A percentile compares a stretch with the other conserved stretches of the same genome.
Conservation (phyloP, 2,329 filamentous ascomycete genomes). For the Phialophora tarda region DNA sequence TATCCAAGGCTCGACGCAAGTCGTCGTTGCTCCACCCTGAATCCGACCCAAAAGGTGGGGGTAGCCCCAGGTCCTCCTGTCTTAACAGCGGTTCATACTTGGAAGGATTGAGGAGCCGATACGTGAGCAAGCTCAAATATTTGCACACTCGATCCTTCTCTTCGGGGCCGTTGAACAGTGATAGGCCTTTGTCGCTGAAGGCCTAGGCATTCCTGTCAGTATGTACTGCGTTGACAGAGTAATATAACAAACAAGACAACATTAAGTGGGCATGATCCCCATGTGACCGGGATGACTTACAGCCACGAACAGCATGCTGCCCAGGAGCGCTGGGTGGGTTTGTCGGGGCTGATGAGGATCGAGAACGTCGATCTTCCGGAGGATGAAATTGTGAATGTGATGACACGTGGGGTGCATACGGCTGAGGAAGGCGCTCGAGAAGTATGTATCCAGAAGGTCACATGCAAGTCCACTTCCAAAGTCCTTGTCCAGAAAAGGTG, state of each 20-base stretch:
- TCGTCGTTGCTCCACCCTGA: constrained; percentile 33
- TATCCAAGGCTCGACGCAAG: constrained; percentile 28
- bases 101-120: constrained; percentile 42
- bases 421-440: constrained; percentile 54
- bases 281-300: background rate
- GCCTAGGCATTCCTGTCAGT: background rate
- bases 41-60: constrained; percentile 28
- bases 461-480: constrained; percentile 47
- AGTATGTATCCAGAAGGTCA: constrained; percentile 57
- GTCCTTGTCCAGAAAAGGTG: constrained; percentile 32
- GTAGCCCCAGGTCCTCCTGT: constrained; percentile 38
- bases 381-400: constrained; percentile 56
- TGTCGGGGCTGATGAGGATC: constrained; percentile 50
- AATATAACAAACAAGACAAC: background rate
- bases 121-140: constrained; percentile 44
- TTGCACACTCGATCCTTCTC: constrained; percentile 45
- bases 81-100: constrained; percentile 38
- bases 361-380: constrained; percentile 54
- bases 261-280: background rate
- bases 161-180: constrained; percentile 51
- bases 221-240: background rate
- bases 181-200: constrained; percentile 54
- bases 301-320: constrained; percentile 57
- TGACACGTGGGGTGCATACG: constrained; percentile 55
- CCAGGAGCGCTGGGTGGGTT: constrained; percentile 54